phyloP scores from a whole-genome alignment of 768 basidiomycete species.

The Boletus vinaceobasis region DNA sequence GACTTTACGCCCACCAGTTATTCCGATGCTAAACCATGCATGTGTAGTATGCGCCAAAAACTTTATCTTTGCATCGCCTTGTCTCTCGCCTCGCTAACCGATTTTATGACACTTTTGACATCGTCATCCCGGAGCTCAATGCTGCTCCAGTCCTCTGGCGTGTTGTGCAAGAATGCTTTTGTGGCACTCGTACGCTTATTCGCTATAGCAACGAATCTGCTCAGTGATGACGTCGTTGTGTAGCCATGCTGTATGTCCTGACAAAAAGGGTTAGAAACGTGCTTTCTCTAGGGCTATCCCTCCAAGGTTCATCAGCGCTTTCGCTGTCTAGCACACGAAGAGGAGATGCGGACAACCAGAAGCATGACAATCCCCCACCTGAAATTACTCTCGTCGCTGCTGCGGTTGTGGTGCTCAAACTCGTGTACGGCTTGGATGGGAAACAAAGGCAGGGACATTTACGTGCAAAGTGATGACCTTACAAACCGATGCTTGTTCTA shows the following conservation, averaged over 20 bases:
- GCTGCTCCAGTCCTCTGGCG: slow-evolving; percentile 78
- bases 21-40: slow-evolving; percentile 12
- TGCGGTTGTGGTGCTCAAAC: slow-evolving; percentile 71
- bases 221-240: slow-evolving; percentile 1
- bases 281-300: slow-evolving; percentile 55
- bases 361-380: slow-evolving; percentile 61
- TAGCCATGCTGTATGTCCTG: slow-evolving; percentile 60
- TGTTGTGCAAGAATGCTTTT: slow-evolving; percentile 53
- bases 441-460: slow-evolving; percentile 44
- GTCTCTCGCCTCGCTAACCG: slow-evolving; percentile 60
- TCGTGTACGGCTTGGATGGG: slow-evolving; percentile 84
- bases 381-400: slow-evolving; percentile 61
- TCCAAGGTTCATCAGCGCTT: slow-evolving; percentile 54
- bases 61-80: slow-evolving; percentile 53
- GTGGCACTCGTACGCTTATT: slow-evolving; percentile 66
- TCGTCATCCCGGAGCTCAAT: slow-evolving; percentile 73
- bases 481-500: slow-evolving; percentile 25
- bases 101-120: slow-evolving; percentile 49
- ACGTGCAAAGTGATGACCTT: slow-evolving; percentile 1
- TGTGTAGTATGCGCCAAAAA: slow-evolving; percentile 61
- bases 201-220: not conserved
- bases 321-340: slow-evolving; percentile 33
- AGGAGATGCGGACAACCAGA: slow-evolving; percentile 44
- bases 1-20: slow-evolving; percentile 2
- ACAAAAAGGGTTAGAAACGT: slow-evolving; percentile 57